Percentiles rank a stretch among this genome's conserved stretches.
Evolutionary conservation across 805 yeast genomes (phyloP).

Genomic region (Limtongozyma cylindracea): DNA sequence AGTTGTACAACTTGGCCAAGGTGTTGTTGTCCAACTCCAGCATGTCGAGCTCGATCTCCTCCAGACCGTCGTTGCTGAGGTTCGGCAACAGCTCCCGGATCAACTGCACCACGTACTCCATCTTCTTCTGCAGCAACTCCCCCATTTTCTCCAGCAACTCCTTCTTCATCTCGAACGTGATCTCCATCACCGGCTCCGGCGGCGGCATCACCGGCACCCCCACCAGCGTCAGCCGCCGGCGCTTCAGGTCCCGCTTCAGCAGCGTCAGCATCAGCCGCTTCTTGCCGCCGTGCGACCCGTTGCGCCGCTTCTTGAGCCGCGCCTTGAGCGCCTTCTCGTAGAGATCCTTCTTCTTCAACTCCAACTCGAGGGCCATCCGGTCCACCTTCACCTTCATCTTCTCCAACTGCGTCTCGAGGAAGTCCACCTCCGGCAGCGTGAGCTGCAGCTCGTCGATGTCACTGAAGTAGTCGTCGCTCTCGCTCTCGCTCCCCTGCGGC

Average conservation of each 20-base stretch:
- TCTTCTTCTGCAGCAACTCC: conserved; percentile 49
- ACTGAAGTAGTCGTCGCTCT: conserved; percentile 25
- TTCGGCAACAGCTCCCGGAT: too few species aligned
- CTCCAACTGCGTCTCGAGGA: conserved; percentile 65
- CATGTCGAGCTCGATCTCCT: conserved; percentile 81
- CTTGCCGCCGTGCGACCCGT: conserved; percentile 2
- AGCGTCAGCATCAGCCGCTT: too few species aligned
- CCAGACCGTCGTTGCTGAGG: too few species aligned
- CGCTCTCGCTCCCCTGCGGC: conserved; percentile 25
- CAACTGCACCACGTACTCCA: conserved; percentile 63
- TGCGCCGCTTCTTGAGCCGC: conserved; percentile 17
- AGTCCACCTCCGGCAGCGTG: conserved; percentile 71
- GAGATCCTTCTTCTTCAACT: conserved; percentile 57
- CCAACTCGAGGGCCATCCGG: conserved; percentile 68
- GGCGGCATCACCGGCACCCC: too few species aligned
- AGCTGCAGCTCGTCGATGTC: conserved; percentile 25
- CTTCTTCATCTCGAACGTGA: conserved; percentile 91
- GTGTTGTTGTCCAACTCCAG: conserved; percentile 76
- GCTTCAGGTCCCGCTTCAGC: conserved; percentile 6
- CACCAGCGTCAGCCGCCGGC: too few species aligned
- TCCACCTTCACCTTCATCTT: conserved; percentile 72
- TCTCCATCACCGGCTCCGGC: conserved; percentile 12
- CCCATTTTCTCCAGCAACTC: conserved; percentile 74
- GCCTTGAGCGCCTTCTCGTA: conserved; percentile 38
- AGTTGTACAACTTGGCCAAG: conserved; percentile 59